Percentiles rank a stretch among this genome's conserved stretches.
Conservation (phyloP, 352 stramenopile species). For the Phytopythium oedochilum region DNA sequence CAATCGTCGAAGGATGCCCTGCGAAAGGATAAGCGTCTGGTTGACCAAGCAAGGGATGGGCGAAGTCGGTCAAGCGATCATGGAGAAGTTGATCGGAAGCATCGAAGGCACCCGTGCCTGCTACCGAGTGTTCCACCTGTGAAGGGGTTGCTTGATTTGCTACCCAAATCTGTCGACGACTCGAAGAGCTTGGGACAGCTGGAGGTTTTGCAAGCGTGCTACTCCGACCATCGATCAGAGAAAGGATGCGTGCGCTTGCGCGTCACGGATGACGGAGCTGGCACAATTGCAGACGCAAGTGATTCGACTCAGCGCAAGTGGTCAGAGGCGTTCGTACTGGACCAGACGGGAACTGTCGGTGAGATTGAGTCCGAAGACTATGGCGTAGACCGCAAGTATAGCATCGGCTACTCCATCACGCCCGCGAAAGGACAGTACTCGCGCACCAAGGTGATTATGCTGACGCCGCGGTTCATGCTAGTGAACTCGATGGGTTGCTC, state of each 20-base stretch:
- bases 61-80: constrained; percentile 10
- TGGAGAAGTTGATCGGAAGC: constrained; percentile 36
- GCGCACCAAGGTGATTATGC: constrained; percentile 84
- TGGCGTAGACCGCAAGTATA: constrained; percentile 57
- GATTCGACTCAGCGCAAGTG: constrained; percentile 61
- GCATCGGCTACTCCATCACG: constrained; percentile 78
- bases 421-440: constrained; percentile 74
- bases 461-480: constrained; percentile 82
- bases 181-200: constrained; percentile 52
- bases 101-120: constrained; percentile 60
- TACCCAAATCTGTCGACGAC: constrained; percentile 70
- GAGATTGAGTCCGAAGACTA: constrained; percentile 72
- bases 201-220: constrained; percentile 77
- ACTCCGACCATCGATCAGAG: constrained; percentile 65
- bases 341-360: constrained; percentile 70
- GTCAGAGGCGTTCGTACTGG: constrained; percentile 65
- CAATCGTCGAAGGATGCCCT: constrained; percentile 9
- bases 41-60: not conserved
- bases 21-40: not conserved
- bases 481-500: constrained; percentile 69
- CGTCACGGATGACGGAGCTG: constrained; percentile 51
- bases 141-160: constrained; percentile 76
- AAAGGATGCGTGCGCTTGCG: constrained; percentile 69
- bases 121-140: constrained; percentile 78
- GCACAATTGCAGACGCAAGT: constrained; percentile 22